Evolutionary conservation across 768 basidiomycete genomes (phyloP).

Genomic region (Hortiboletus flavorubellus): DNA sequence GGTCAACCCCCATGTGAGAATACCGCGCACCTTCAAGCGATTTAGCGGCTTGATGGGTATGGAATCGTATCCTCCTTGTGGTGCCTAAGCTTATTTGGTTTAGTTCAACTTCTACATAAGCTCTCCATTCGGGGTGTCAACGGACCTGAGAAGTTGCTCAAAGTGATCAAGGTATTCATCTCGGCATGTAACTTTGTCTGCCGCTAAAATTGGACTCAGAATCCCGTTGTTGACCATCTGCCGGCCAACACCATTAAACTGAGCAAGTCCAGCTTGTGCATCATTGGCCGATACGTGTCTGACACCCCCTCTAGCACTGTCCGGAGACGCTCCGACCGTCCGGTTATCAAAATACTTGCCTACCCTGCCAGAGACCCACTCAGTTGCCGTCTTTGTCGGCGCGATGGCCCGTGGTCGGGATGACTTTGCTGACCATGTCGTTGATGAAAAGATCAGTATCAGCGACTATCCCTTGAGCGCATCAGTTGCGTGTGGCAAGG

Average conservation of each 20-base stretch:
- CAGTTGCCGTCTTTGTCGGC: conserved; percentile 92
- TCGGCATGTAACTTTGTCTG: neutral
- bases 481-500: conserved; percentile 96
- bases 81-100: conserved; percentile 1
- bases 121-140: conserved; percentile 94
- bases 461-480: conserved; percentile 92
- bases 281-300: conserved; percentile 1
- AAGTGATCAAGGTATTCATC: conserved; percentile 83
- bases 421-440: conserved; percentile 92
- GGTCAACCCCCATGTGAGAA: conserved; percentile 96
- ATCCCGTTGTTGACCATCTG: conserved; percentile 91
- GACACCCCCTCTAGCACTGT: conserved; percentile 58
- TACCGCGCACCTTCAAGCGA: conserved; percentile 97
- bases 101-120: conserved; percentile 96
- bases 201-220: conserved; percentile 43
- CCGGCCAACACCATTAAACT: conserved; percentile 95
- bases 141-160: conserved; percentile 93
- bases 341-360: conserved; percentile 82
- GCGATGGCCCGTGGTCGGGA: conserved; percentile 97
- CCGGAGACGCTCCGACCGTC: conserved; percentile 83
- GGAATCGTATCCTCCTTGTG: conserved; percentile 10
- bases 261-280: conserved; percentile 52
- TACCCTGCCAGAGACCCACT: conserved; percentile 82
- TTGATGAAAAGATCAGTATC: conserved; percentile 96
- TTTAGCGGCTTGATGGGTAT: conserved; percentile 98